These are phyloP conservation scores for Triticum turgidum DNA, from an alignment of 176 grass and related monocot genomes.

Conservation along the genomic window DNA sequence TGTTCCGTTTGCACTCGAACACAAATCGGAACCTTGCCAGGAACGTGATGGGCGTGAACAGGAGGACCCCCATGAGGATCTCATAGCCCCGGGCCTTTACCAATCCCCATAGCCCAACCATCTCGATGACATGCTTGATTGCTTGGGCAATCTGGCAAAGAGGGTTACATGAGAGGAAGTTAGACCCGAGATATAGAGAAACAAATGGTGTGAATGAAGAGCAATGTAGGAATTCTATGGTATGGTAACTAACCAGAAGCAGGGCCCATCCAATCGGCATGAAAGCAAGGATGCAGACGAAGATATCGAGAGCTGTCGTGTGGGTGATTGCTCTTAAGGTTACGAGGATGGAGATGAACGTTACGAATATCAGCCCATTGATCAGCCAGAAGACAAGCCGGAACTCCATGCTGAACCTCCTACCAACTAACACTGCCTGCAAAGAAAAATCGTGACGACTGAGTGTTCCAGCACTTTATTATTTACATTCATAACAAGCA, in stretches of 20 bases:
- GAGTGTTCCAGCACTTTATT: no score
- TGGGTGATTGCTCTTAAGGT: slow-evolving; percentile 66
- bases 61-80: slow-evolving; percentile 80
- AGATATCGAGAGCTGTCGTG: slow-evolving; percentile 86
- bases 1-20: no score
- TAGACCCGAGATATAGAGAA: background rate
- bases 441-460: slow-evolving; percentile 24
- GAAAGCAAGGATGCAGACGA: slow-evolving; percentile 85
- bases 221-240: background rate
- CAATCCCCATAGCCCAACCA: slow-evolving; percentile 59
- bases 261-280: slow-evolving; percentile 91
- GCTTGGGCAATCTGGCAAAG: slow-evolving; percentile 82
- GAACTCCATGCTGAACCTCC: slow-evolving; percentile 79
- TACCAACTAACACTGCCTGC: slow-evolving; percentile 67
- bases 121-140: slow-evolving; percentile 49
- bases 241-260: slow-evolving; percentile 51
- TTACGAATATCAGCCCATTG: slow-evolving; percentile 91
- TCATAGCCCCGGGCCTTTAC: slow-evolving; percentile 85
- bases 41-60: slow-evolving; percentile 80
- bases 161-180: background rate
- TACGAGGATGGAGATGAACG: slow-evolving; percentile 58
- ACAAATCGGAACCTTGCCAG: slow-evolving; percentile 57
- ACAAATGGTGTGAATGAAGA: background rate
- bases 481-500: no score
- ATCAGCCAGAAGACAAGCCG: slow-evolving; percentile 92